Conservation (phyloP, 2,329 filamentous ascomycete genomes). For the Fusarium subglutinans region DNA sequence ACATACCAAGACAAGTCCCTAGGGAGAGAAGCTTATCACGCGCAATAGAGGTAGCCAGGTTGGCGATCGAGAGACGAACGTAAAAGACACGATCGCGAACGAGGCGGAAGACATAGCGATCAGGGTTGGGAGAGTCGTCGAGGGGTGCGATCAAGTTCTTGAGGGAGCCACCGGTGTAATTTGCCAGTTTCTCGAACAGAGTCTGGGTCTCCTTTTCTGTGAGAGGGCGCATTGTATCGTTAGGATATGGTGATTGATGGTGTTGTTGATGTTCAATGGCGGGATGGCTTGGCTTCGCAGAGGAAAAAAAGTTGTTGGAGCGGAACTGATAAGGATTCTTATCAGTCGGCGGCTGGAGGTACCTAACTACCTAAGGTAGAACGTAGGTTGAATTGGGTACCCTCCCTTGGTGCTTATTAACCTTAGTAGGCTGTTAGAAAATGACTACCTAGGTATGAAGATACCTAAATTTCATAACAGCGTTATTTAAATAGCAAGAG, state of each 20-base stretch:
- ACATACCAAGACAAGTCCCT: constrained; percentile 80
- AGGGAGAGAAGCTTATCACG: constrained; percentile 84
- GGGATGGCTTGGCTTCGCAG: background rate
- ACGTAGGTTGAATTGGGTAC: background rate
- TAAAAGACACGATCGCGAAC: constrained; percentile 90
- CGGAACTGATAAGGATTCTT: constrained; percentile 36
- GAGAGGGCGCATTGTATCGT: constrained; percentile 75
- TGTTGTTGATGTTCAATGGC: constrained; percentile 11
- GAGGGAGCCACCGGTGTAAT: constrained; percentile 88
- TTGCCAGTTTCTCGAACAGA: constrained; percentile 91
- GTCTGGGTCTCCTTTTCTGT: constrained; percentile 83
- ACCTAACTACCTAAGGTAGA: background rate
- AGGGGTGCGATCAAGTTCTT: constrained; percentile 84
- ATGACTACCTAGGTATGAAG: background rate
- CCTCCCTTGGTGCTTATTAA: background rate
- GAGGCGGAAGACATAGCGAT: constrained; percentile 87
- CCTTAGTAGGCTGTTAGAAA: background rate
- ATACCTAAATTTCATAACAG: background rate
- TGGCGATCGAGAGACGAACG: constrained; percentile 87
- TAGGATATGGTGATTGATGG: constrained; percentile 14
- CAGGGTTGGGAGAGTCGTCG: constrained; percentile 71
- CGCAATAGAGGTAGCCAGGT: constrained; percentile 86
- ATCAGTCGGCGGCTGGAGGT: constrained; percentile 14
- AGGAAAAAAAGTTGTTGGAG: constrained; percentile 37
- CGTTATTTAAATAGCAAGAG: background rate